Evolutionary conservation across 2,329 filamentous ascomycete species (phyloP), one percentile per base, ranked within the genome.

Genomic region (Talaromyces rugulosus): DNA sequence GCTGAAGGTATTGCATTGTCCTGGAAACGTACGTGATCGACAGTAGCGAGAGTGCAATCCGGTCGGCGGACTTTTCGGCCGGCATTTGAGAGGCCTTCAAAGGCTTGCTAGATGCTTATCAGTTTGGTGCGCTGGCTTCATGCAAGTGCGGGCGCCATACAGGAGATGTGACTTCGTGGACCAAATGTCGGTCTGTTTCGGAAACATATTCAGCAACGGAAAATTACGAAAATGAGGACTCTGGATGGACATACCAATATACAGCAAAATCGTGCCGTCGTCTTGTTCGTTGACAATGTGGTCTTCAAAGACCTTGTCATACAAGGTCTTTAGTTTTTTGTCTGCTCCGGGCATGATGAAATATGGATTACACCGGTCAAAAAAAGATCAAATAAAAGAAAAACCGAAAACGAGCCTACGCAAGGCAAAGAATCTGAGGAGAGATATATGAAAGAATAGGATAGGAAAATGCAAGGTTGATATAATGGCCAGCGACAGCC

Each of bases 81-180:
- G 56, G 95, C 93, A 77, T 96, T 96, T 76, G 89, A 90, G 59
- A 98, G 86, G 58, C 94, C 94, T 77, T 99, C 95, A 72, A 98
- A 99, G 55, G 95, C 95, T 91, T 98, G 95, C 88, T 92, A 53
- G 14, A 59, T 44, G 9, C 34, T 53, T 59, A 63, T 71, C 47
- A 71, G 62, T 58, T 18, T 23, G 4, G 11, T 11, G n/a, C 1
- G 23, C 23, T 52, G 28, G 16, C 27, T 30, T 58, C 36, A 56
- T 52, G 27, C 40, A 33, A 23, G 11, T n/a, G 52, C 42, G 47
- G 42, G 56, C 40, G 55, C 30, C 31, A 18, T 60, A 92, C 90
- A 66, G 95, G 95, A 71, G 94, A 97, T 70, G 95, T 99, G 75
- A 99, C 95, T 83, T 99, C 95, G 77, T 99, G 95, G 65, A 98